Base-by-base conservation (phyloP, 768 basidiomycete species). In the Boletellus sp. region DNA sequence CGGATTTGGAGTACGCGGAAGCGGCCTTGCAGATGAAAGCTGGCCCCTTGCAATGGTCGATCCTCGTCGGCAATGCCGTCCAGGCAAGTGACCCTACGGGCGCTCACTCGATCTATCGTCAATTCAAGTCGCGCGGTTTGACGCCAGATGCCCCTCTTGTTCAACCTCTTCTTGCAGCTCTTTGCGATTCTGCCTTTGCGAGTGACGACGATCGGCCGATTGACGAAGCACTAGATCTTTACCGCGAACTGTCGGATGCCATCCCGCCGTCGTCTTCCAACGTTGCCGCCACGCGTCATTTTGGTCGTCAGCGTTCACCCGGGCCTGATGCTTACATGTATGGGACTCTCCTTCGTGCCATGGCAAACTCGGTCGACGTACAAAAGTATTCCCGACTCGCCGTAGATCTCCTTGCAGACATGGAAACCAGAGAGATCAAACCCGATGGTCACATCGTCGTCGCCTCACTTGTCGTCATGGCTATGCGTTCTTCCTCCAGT, bases 401-500 rank as follows among this genome's bases (percentile, higher is more conserved):
- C 0, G 56, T 76, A 32, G 64, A 72, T 9, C 71, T 94, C 22
- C 56, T 90, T 16, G 72, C 78, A 34, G 87, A 91, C 55, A 87
- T 94, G 81, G 72, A 79, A 37, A 47, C 58, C 4, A 77, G 80
- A 31, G 63, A 71, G 5, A 61, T 90, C 20, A 60, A 73, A 0
- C 60, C 73, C 56, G 66, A 77, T 48, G 70, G 76, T 48, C 74
- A 74, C 32, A 59, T 74, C 55, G 72, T 78, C 17, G 59, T 71
- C 12, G 72, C 80, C 5, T 77, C 80, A 2, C 67, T 80, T 33
- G 75, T 85, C 38, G 75, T 86, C 44, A 67, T 87, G 39, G 76
- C 81, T 41, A 91, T 94, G 83, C 78, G 79, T 22, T 69, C 73
- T n/a, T 70, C 81, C 1, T 59, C 75, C 2, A 75, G 62, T 36